Conservation (phyloP, 1,284 basidiomycete species). For the Phellopilus nigrolimitatus region DNA sequence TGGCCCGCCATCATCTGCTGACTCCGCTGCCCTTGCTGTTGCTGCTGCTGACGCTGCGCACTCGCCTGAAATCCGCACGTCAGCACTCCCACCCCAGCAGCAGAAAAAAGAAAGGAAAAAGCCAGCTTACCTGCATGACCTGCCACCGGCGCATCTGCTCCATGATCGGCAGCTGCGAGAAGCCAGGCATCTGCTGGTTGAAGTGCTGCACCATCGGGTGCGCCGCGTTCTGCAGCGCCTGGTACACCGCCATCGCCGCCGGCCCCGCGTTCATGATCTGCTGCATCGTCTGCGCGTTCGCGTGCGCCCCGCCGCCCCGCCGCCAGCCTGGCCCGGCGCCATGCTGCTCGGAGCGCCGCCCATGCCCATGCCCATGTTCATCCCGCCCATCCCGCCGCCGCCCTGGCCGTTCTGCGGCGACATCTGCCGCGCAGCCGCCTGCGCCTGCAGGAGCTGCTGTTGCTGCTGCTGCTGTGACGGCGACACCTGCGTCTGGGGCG, state of each 20-base stretch:
- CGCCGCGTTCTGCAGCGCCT: constrained; percentile 48
- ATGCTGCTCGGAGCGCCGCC: constrained; percentile 3
- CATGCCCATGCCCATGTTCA: constrained; percentile 6
- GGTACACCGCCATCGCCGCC: constrained; percentile 39
- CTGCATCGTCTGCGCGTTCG: constrained; percentile 21
- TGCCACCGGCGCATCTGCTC: constrained; percentile 58
- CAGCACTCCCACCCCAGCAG: constrained; percentile 7
- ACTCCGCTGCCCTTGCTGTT: constrained; percentile 27
- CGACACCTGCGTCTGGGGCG: constrained; percentile 23
- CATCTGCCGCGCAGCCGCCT: constrained; percentile 34
- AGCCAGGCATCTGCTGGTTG: constrained; percentile 46
- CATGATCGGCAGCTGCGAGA: constrained; percentile 44
- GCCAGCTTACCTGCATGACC: constrained; percentile 47
- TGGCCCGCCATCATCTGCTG: constrained; percentile 20
- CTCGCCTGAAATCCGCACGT: too few species aligned
- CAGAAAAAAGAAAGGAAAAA: constrained; percentile 16
- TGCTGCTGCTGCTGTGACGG: constrained; percentile 31
- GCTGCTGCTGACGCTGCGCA: constrained; percentile 12
- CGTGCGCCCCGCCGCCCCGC: constrained; percentile 18
- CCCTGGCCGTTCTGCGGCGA: constrained; percentile 33
- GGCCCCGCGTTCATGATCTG: constrained; percentile 29
- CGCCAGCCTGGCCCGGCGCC: constrained; percentile 1
- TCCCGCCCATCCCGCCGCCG: constrained; percentile 19
- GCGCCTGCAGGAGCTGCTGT: constrained; percentile 15
- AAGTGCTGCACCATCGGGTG: constrained; percentile 59